Base-by-base conservation (phyloP, 2,329 filamentous ascomycete species). In the Paecilomyces fulvus region DNA sequence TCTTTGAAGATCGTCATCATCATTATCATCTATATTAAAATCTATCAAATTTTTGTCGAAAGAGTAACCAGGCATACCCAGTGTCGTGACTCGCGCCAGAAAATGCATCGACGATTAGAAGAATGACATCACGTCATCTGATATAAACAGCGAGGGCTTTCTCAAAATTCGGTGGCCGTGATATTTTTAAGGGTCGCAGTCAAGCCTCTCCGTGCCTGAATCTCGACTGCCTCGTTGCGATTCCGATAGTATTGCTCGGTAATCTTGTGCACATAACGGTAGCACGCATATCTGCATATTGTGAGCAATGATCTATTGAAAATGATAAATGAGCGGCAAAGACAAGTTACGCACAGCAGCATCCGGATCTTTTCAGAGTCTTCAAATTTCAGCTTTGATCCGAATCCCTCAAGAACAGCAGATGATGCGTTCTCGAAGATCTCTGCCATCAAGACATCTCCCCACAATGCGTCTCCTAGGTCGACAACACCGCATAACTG, bases 401-500 rank as follows among this genome's bases (percentile, higher is more conserved):
- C 73, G 56, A 70, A 74, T 2, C 71, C 73, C 30, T 72, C 66
- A 20, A 73, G 58, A 30, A 73, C 63, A 11, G 71, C 67, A n/a
- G 65, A 49, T 2, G 68, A 71, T 21, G 71, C 66, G 23, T 64
- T 59, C 30, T 71, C 74, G 55, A 80, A 80, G 23, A 79, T 75
- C 55, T 79, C 78, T 7, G 75, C 77, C 74, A 84, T 77, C 58
- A 79, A 71, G 9, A 78, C 69, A 65, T 84, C 82, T 1, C 82
- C 82, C 80, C 81, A 84, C 3, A 83, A 64, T 12, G 78, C 77
- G 54, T 75, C 77, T 8, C 79, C 77, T 57, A 80, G 80, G 56
- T 81, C 81, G 11, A 80, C 65, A 10, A 84, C 62, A 1, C 80
- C 81, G 0, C 74, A 75, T 8, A 84, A 61, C 46, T 74, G 68